phyloP scores from a whole-genome alignment of 1,284 basidiomycete genomes.

The Tausonia pullulans region DNA sequence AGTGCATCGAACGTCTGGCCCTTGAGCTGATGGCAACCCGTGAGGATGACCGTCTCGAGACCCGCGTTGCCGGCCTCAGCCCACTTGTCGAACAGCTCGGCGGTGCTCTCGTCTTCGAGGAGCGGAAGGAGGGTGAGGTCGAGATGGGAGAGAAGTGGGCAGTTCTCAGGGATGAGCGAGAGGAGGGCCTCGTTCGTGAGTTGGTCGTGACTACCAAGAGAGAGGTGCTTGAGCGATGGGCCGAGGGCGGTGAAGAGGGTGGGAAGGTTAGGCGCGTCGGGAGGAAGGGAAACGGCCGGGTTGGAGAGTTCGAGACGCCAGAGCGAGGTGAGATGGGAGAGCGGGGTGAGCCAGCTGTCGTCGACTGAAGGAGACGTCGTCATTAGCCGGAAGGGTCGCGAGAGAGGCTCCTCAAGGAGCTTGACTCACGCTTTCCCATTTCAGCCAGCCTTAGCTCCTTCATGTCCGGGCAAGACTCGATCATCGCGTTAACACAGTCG shows the following conservation, averaged over 20 bases:
- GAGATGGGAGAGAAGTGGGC: conserved; percentile 46
- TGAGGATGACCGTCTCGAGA: conserved; percentile 44
- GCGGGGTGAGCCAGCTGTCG: conserved; percentile 49
- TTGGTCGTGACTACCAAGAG: conserved; percentile 52
- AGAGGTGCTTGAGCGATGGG: conserved; percentile 43
- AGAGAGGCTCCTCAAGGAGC: not conserved
- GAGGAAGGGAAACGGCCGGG: conserved; percentile 28
- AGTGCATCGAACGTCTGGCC: conserved; percentile 52
- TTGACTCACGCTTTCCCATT: conserved; percentile 46
- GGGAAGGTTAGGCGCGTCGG: not conserved
- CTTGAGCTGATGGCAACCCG: conserved; percentile 37
- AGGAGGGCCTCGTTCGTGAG: conserved; percentile 50
- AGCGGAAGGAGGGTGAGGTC: conserved; percentile 48
- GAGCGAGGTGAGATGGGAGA: conserved; percentile 43
- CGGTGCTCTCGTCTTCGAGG: conserved; percentile 58
- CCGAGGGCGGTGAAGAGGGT: conserved; percentile 46
- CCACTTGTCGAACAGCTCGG: conserved; percentile 50
- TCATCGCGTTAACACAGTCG: conserved; percentile 54
- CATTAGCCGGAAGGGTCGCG: not conserved
- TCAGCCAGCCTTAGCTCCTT: conserved; percentile 65
- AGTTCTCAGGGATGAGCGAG: conserved; percentile 50
- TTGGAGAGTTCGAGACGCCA: conserved; percentile 51
- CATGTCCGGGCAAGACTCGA: conserved; percentile 50
- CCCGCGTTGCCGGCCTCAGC: conserved; percentile 23
- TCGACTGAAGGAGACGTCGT: conserved; percentile 32